Evolutionary conservation across 2,329 filamentous ascomycete species (phyloP).

Genomic region (Didymella pomorum): DNA sequence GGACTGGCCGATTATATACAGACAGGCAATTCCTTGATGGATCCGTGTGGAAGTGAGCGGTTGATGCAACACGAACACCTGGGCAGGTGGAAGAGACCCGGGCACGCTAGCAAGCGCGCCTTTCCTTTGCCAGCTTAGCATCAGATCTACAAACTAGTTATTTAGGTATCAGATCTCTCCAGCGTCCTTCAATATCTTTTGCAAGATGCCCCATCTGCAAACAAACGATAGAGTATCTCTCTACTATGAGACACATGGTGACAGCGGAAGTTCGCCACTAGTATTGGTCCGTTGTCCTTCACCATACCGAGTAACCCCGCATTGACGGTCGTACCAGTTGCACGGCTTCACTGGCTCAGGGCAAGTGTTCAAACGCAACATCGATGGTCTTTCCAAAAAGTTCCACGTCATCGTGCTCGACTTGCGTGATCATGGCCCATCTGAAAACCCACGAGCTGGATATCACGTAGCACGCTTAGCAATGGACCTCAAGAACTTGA

Average conservation of each 20-base stretch:
- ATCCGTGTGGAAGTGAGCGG: neutral
- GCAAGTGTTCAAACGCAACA: slow-evolving; percentile 32
- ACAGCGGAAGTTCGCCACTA: slow-evolving; percentile 10
- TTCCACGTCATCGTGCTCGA: slow-evolving; percentile 31
- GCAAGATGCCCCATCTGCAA: too few species aligned
- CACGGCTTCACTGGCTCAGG: slow-evolving; percentile 41
- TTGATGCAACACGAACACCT: neutral
- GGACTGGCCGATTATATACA: neutral
- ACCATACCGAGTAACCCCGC: neutral
- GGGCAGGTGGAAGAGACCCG: too few species aligned
- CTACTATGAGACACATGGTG: too few species aligned
- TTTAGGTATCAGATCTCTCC: too few species aligned
- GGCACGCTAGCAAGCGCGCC: too few species aligned
- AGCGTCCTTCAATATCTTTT: too few species aligned
- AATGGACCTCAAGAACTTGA: slow-evolving; percentile 36
- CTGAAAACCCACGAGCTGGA: slow-evolving; percentile 34
- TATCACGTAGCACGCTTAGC: slow-evolving; percentile 42
- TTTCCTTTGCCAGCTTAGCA: neutral
- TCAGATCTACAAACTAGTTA: neutral
- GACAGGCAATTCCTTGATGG: neutral
- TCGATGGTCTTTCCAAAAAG: slow-evolving; percentile 15
- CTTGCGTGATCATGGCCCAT: slow-evolving; percentile 36
- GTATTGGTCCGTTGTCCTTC: slow-evolving; percentile 22
- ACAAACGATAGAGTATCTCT: too few species aligned
- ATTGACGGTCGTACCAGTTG: slow-evolving; percentile 23